Evolutionary conservation across 208 protist species (phyloP).

Genomic region (Vickermania ingenoplastis): DNA sequence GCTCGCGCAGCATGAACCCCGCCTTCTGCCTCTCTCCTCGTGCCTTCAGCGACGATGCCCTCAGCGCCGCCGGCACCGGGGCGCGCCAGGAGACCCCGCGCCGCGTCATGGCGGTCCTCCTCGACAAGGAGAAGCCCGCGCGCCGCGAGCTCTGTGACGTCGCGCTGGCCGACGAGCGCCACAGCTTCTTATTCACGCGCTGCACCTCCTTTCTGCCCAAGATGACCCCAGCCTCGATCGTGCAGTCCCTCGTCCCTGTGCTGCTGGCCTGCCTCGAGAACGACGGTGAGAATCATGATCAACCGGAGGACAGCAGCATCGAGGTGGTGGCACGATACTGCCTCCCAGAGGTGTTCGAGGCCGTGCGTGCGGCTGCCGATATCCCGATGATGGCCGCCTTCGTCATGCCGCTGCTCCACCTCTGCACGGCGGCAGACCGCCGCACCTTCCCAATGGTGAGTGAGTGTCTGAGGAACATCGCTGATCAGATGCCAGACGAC

Average conservation of each 20-base stretch:
- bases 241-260: not conserved
- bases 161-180: conserved; percentile 9
- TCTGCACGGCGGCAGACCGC: not conserved
- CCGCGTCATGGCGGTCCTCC: conserved; percentile 6
- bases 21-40: conserved; percentile 18
- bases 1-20: conserved; percentile 13
- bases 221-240: not conserved
- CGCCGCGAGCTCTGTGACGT: conserved; percentile 1
- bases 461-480: not conserved
- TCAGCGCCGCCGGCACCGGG: conserved; percentile 7
- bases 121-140: conserved; percentile 5
- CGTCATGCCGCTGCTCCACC: not conserved
- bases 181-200: conserved; percentile 9
- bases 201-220: not conserved
- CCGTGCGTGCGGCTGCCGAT: not conserved
- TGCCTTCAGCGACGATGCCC: not conserved
- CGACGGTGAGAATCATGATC: not conserved
- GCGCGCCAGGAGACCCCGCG: not conserved
- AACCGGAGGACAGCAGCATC: not conserved
- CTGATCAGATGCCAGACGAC: conserved; percentile 1
- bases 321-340: not conserved
- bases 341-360: not conserved
- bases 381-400: not conserved
- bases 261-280: not conserved
- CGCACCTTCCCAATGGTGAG: not conserved